phyloP scores from a whole-genome alignment of 176 grass and related monocot species.

The Juncus inflexus region DNA sequence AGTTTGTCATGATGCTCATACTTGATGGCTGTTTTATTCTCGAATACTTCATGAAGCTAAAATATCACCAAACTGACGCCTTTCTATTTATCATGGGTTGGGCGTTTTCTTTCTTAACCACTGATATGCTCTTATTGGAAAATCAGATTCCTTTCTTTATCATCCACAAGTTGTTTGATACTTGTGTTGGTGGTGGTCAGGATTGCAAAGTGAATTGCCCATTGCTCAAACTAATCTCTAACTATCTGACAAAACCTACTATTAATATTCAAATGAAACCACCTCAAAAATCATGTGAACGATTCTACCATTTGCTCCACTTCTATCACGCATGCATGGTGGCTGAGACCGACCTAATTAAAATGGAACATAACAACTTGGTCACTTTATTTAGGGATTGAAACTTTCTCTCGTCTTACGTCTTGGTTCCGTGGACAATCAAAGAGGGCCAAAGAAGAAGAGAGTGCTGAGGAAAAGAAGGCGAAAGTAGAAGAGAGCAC shows the following conservation, averaged over 20 bases:
- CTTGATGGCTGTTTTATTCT: constrained; percentile 38
- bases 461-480: too few relatives aligned
- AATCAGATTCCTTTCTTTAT: constrained; percentile 38
- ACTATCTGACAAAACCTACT: too few relatives aligned
- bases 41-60: not conserved
- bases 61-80: not conserved
- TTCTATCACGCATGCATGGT: constrained; percentile 7
- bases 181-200: fast-evolving
- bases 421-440: not conserved
- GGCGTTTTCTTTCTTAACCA: not conserved
- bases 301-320: constrained; percentile 35
- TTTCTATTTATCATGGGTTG: not conserved
- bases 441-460: not conserved
- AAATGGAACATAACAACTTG: not conserved
- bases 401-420: not conserved
- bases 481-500: too few relatives aligned
- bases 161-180: not conserved
- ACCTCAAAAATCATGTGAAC: not conserved
- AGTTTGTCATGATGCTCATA: not conserved
- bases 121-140: constrained; percentile 37
- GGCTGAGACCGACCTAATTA: not conserved
- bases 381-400: not conserved
- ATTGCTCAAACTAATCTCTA: not conserved
- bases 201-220: not conserved
- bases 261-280: too few relatives aligned